A percentile compares a stretch with the other conserved stretches of the same genome.
These are phyloP conservation scores for Leptographium wingfieldii DNA, from an alignment of 2,329 filamentous ascomycete species.

Conservation along the genomic window DNA sequence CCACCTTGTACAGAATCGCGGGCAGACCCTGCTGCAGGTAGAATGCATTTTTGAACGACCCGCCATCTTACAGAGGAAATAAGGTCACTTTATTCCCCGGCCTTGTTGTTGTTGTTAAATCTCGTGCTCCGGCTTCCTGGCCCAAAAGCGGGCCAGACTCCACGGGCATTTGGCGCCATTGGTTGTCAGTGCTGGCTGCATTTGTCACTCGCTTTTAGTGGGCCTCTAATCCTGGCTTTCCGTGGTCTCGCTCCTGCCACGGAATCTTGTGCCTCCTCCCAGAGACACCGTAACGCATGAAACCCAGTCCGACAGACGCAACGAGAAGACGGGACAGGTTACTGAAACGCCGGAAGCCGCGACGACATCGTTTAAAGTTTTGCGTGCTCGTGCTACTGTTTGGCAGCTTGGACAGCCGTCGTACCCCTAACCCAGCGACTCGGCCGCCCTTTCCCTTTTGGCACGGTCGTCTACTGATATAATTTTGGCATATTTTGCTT, in stretches of 20 bases:
- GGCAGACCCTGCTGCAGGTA: too few relatives aligned
- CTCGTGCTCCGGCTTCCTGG: not conserved
- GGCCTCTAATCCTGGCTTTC: not conserved
- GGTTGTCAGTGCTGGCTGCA: not conserved
- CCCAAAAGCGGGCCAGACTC: not conserved
- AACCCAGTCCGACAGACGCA: not conserved
- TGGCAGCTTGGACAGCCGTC: constrained; percentile 16
- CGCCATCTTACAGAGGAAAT: too few relatives aligned
- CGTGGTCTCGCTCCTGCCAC: not conserved
- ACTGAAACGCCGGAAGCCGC: not conserved
- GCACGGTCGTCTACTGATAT: not conserved
- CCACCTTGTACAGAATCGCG: too few relatives aligned
- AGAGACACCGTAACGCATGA: constrained; percentile 16
- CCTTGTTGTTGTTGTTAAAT: too few relatives aligned
- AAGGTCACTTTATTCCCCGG: too few relatives aligned
- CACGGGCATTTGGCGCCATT: not conserved
- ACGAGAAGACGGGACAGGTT: not conserved
- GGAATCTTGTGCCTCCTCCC: not conserved
- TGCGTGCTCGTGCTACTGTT: constrained; percentile 27
- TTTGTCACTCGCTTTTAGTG: not conserved
- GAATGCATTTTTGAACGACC: too few relatives aligned
- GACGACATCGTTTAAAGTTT: not conserved
- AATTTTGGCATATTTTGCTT: not conserved
- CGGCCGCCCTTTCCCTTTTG: not conserved
- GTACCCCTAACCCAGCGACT: not conserved